phyloP scores from a whole-genome alignment of 768 basidiomycete genomes.

The Mycena leptocephala region DNA sequence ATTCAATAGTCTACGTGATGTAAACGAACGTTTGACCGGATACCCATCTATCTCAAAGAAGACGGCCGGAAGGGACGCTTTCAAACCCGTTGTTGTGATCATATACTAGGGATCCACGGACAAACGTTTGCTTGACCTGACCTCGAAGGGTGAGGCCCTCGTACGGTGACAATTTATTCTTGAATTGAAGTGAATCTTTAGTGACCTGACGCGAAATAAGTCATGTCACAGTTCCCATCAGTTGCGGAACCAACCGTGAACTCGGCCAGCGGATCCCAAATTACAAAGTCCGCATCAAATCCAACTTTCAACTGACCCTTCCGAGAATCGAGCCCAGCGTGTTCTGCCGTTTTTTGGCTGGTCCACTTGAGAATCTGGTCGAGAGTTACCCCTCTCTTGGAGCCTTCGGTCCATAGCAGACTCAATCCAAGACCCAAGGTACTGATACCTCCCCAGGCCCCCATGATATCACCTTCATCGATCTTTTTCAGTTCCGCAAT shows the following conservation, averaged over 20 bases:
- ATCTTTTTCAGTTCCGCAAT: slow-evolving; percentile 84
- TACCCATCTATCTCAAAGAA: slow-evolving; percentile 22
- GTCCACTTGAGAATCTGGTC: slow-evolving; percentile 84
- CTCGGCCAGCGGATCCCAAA: slow-evolving; percentile 82
- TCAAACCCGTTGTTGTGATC: slow-evolving; percentile 48
- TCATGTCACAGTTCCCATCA: slow-evolving; percentile 36
- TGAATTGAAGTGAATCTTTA: slow-evolving; percentile 84
- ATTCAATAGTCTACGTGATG: too few relatives aligned
- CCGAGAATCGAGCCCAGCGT: slow-evolving; percentile 76
- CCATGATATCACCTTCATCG: slow-evolving; percentile 87
- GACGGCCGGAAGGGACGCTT: slow-evolving; percentile 16
- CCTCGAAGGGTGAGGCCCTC: slow-evolving; percentile 82
- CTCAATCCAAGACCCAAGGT: slow-evolving; percentile 92
- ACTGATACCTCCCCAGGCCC: slow-evolving; percentile 96
- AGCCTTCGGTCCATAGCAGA: slow-evolving; percentile 90
- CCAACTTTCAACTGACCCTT: slow-evolving; percentile 87
- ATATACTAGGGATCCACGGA: slow-evolving; percentile 85
- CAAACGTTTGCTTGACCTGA: slow-evolving; percentile 81
- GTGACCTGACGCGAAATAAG: slow-evolving; percentile 69
- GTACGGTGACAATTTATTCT: slow-evolving; percentile 95
- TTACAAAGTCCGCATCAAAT: slow-evolving; percentile 87
- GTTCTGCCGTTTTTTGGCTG: slow-evolving; percentile 80
- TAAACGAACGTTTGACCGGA: not conserved
- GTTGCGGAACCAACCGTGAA: slow-evolving; percentile 52
- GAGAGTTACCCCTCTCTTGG: slow-evolving; percentile 71